Base-by-base conservation (phyloP, 2,329 filamentous ascomycete genomes). In the Tolypocladium pustulatum region DNA sequence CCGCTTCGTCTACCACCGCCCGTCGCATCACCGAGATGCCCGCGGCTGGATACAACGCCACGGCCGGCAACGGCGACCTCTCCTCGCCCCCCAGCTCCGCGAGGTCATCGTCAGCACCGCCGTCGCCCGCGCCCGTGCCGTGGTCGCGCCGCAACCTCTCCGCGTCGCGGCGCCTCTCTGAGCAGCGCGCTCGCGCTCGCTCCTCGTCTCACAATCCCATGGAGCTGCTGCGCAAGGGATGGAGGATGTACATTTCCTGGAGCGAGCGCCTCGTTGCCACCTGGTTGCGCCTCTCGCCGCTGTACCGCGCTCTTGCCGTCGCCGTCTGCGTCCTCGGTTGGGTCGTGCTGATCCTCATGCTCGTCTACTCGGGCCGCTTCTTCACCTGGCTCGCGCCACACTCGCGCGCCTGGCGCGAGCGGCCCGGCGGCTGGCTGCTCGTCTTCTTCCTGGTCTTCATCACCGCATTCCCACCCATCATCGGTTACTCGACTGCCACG, bases 401-500 rank as follows among this genome's bases (percentile, higher is more conserved):
- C 15, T 90, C 92, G 27, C 80, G 86, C 70, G 81, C 82, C 63
- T 97, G 91, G 91, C 84, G 90, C 67, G 80, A 84, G 36, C 76
- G 91, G 6, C 81, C 78, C 0, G 85, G 81, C 57, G 93, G 91
- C 51, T 94, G 84, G 78, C 77, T 82, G 60, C 82, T 97, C 55
- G 78, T 94, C 43, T 96, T 91, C 83, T 71, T 82, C 37, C 76
- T 90, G 65, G 87, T 89, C 40, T 91, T 92, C 70, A 69, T 82
- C 46, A 88, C 91, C 20, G 90, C 87, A 2, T 95, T 96, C 71
- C 92, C 92, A 25, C 92, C 92, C 2, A 73, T 96, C 66, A 87
- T 97, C 62, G 92, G 92, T 17, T 96, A 96, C 77, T 90, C 87
- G 61, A 90, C 88, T 1, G 86, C 87, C 65, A 74, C 78, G 60